phyloP scores from a whole-genome alignment of 2,329 filamentous ascomycete genomes.

The Fusarium sp. region DNA sequence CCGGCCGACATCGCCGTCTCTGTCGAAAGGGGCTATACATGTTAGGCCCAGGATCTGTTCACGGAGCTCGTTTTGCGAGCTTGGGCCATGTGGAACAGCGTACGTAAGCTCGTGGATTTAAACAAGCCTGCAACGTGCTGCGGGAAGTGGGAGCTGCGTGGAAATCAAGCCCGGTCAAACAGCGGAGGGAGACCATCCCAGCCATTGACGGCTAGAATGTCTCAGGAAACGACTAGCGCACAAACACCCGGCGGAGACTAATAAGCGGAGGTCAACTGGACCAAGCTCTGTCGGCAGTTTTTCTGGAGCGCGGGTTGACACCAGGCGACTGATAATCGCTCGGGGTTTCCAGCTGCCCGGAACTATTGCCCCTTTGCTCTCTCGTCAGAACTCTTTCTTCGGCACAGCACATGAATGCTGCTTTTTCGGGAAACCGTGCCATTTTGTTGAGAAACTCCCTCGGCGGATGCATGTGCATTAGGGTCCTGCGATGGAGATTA shows the following conservation, averaged over 20 bases:
- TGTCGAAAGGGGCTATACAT: slow-evolving; percentile 15
- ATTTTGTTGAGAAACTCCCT: neutral
- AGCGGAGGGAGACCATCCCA: slow-evolving; percentile 31
- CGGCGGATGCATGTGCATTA: slow-evolving; percentile 1
- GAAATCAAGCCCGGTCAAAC: slow-evolving; percentile 24
- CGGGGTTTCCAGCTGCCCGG: slow-evolving; percentile 6
- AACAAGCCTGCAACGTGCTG: slow-evolving; percentile 15
- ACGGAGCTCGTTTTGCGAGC: slow-evolving; percentile 27
- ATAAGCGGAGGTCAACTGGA: slow-evolving; percentile 20
- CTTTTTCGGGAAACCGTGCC: neutral
- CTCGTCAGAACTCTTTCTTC: neutral
- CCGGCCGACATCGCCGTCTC: neutral
- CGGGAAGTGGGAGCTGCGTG: slow-evolving; percentile 39
- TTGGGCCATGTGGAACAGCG: slow-evolving; percentile 38
- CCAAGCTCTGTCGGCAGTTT: slow-evolving; percentile 35
- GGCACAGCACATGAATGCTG: neutral
- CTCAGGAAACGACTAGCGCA: slow-evolving; percentile 44
- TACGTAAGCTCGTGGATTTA: slow-evolving; percentile 41
- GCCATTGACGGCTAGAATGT: slow-evolving; percentile 43
- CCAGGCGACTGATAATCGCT: neutral
- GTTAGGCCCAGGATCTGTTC: slow-evolving; percentile 9
- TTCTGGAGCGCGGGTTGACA: slow-evolving; percentile 6
- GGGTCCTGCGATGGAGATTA: slow-evolving; percentile 8
- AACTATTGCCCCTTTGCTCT: slow-evolving; percentile 6
- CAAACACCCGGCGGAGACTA: slow-evolving; percentile 31